Evolutionary conservation across 176 grass and related monocot genomes (phyloP).

Genomic region (Musa schizocarpa): DNA sequence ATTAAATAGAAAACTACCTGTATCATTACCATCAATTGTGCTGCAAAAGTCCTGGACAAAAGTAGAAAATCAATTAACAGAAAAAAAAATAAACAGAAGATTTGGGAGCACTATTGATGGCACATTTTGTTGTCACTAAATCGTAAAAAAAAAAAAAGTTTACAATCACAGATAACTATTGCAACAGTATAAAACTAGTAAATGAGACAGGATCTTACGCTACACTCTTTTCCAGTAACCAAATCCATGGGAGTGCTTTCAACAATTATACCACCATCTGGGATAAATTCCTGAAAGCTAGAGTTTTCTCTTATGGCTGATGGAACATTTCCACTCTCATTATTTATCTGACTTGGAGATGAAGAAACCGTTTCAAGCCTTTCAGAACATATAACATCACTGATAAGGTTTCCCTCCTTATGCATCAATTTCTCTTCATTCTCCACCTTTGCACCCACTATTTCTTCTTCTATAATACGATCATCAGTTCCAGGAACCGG

Average conservation of each 20-base stretch:
- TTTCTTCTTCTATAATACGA: constrained; percentile 6
- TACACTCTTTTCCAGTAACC: constrained; percentile 46
- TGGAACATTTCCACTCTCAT: constrained; percentile 39
- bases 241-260: constrained; percentile 43
- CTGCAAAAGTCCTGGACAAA: constrained; percentile 15
- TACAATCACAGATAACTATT: not conserved
- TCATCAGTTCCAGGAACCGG: constrained; percentile 11
- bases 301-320: constrained; percentile 81
- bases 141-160: not conserved
- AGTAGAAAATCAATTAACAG: constrained; percentile 18
- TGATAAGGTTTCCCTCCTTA: constrained; percentile 37
- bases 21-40: constrained; percentile 11
- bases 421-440: constrained; percentile 23
- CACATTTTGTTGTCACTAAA: too few relatives aligned
- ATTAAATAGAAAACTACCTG: constrained; percentile 10
- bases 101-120: too few relatives aligned
- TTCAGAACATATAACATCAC: constrained; percentile 32
- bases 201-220: constrained; percentile 46
- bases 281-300: constrained; percentile 61
- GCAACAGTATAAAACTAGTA: not conserved
- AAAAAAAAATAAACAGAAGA: not conserved
- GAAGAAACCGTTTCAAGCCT: constrained; percentile 24
- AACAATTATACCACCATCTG: constrained; percentile 38
- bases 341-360: constrained; percentile 28
- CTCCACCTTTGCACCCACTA: constrained; percentile 19